Evolutionary conservation across 208 protist genomes (phyloP), one percentile per base, ranked within the genome.

Genomic region (Eutreptiella sp.): DNA sequence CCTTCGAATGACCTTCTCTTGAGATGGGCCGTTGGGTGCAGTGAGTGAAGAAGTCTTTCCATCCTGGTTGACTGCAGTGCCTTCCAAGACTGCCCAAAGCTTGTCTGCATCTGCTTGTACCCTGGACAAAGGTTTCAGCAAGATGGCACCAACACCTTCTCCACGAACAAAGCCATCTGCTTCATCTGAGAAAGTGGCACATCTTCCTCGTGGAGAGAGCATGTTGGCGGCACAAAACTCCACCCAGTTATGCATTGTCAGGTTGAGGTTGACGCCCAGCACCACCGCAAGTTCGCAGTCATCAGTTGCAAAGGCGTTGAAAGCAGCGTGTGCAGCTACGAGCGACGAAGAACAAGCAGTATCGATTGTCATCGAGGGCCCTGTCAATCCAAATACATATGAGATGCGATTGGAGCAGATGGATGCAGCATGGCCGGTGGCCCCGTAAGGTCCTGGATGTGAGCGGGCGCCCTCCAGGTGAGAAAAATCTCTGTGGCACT

Each of bases 281-380:
- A 62, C 54, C 53, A 62, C 11, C n/a, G 54, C 54, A 11, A 7
- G 33, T 16, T 14, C 14, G 36, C 50, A 57, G 31, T 31, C 14
- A 14, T 33, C 50, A 11, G 50, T 26, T 9, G 21, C 43, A n/a
- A 90, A 21, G 33, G 50, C 58, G 28, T 63, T 4, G 32, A 19
- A 36, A 4, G 73, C 84, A 3, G 76, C 31, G 57, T 89, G 68
- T 9, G 78, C 14, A 4, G 84, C 82, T 3, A 81, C 73, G 2
- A 90, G 66, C 9, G 84, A 77, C 0, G 70, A 75, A 5, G 76
- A 83, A 57, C 84, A 90, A 7, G 84, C 84, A 4, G 83, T 87
- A 54, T 90, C 84, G 9, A 83, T 19, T 7, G 66, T 64, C 23
- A 87, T 7, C 19, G 59, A 72, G 5, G 81, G 73, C 0, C 84